Evolutionary conservation across 1,139 yeast genomes (phyloP), one percentile per base, ranked within the genome.

Genomic region (Blastobotrys proliferans): DNA sequence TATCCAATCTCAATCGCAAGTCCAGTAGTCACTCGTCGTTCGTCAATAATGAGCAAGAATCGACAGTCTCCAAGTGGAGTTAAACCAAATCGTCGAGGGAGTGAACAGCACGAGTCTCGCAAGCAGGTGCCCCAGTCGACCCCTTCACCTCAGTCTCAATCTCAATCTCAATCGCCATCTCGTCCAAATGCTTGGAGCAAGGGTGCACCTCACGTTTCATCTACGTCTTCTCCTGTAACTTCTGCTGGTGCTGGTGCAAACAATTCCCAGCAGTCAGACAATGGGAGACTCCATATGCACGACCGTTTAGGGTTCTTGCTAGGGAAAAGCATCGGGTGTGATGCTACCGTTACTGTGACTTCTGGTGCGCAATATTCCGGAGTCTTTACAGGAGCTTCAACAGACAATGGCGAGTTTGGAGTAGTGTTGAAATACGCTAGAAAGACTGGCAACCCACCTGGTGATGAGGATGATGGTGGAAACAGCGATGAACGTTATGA

Each of bases 331-430:
- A 60, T 77, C 36, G 87, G 94, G 13, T 69, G 73, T 30, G 66
- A 65, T 25, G 77, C 77, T 19, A 68, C 69, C 17, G 82, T 78
- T 11, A 78, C 87, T 2, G 77, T 81, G 2, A 65, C 77, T 19
- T 73, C 83, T 1, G 94, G 92, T 6, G 70, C 76, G 3, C 66
- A 74, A 31, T 74, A 77, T 54, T 65, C 68, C 30, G 95, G 95
- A n/a, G 58, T 77, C 11, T 64, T 85, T 48, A 63, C 68, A 24
- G 66, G 72, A 34, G 74, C 74, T 28, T 61, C 68, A 41, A 66
- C 64, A 40, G 72, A 62, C 29, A 63, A 57, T 40, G 21, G 24
- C 20, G 70, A 55, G 49, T 59, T 79, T 35, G 77, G 84, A 4
- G 71, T 81, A 20, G 76, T 77, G 10, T 62, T 83, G 45, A 70